Evolutionary conservation across 2,329 filamentous ascomycete species (phyloP).

Genomic region (Botrytis sinoallii): DNA sequence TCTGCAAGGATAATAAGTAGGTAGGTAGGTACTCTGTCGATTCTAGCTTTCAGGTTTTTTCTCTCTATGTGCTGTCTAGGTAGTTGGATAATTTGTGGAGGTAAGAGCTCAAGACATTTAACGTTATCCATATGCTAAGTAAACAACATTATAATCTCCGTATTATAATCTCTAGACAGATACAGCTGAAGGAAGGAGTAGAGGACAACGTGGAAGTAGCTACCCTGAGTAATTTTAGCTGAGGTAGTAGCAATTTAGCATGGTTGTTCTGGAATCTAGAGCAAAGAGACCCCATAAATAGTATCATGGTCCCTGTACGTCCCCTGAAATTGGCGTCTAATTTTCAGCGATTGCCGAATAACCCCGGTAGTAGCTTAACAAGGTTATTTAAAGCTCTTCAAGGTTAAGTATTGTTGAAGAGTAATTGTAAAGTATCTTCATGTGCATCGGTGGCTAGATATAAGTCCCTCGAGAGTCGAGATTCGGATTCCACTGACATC

Average conservation of each 20-base stretch:
- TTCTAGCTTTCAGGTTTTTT: not conserved
- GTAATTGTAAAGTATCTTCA: not conserved
- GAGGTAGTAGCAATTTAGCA: not conserved
- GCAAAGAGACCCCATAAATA: no score
- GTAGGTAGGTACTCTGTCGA: not conserved
- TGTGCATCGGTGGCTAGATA: not conserved
- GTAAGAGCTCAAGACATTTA: not conserved
- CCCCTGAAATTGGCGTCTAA: not conserved
- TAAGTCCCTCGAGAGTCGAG: not conserved
- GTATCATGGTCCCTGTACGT: not conserved
- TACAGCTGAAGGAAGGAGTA: not conserved
- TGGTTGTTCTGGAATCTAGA: not conserved
- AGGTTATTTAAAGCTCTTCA: not conserved
- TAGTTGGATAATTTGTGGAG: not conserved
- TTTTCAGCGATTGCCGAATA: not conserved
- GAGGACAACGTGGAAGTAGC: not conserved
- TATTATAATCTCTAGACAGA: not conserved
- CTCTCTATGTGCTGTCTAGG: not conserved
- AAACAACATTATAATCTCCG: not conserved
- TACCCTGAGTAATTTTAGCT: not conserved
- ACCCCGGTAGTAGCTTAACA: not conserved
- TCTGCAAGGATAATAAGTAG: constrained; percentile 6
- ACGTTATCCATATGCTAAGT: not conserved
- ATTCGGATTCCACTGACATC: not conserved
- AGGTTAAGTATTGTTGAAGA: not conserved